Base-by-base conservation (phyloP, 306 rosid genomes). In the Fagus crenata region DNA sequence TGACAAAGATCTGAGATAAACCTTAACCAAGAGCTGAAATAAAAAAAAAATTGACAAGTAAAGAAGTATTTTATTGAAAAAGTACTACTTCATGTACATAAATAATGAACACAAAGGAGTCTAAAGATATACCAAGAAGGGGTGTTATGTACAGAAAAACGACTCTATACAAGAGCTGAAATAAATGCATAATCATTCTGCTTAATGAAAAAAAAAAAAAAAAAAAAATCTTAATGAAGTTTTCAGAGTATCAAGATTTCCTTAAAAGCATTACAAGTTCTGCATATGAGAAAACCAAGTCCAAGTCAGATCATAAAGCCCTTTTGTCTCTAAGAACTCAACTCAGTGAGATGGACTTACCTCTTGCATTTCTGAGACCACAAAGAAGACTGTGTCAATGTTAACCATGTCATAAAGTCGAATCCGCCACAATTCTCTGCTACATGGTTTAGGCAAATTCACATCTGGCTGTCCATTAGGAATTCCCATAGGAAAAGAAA, bases 351-450 rank as follows among this genome's bases (percentile, higher is more conserved):
- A 74, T 69, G 73, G 40, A 67, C 84, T 74, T 14, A 87, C 97
- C 93, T 89, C 91, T 40, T 89, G 97, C 85, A 86, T 59, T 82
- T 96, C 93, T 41, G 90, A 82, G 81, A 91, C 88, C 71, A 91
- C 99, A 81, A 91, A 89, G 82, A 84, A 92, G 71, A 92, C 74
- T 49, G 90, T 73, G 58, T 86, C 87, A 53, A 84, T 82, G 86
- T 92, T 86, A 74, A 87, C 81, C 13, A 93, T 80, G 83, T 96
- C 98, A 81, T 96, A 93, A 63, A 96, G 89, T 33, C 98, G 85
- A 70, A 92, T 86, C 74, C 97, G 89, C 53, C 90, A 78, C 79
- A 96, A 77, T 82, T 91, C 98, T 89, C 99, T 89, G 81, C 88
- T 83, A 80, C 92, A 86, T 5, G 78, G 88, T 71, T 49, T 69